Conservation (phyloP, 768 basidiomycete species). For the Cystobasidium tubakii region DNA sequence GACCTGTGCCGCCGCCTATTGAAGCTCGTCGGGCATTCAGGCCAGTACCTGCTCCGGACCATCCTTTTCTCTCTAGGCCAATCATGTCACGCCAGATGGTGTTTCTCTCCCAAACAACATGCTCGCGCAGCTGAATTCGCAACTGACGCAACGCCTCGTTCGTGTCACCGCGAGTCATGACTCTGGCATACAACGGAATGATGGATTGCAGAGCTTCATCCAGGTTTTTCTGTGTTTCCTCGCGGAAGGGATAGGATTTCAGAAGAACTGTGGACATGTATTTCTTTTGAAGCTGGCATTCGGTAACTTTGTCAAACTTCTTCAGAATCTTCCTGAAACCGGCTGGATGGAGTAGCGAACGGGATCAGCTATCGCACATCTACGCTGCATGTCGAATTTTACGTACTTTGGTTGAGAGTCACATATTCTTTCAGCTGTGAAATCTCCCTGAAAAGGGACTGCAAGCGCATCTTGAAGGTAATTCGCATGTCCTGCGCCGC, state of each 20-base stretch:
- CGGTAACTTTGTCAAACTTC: conserved; percentile 90
- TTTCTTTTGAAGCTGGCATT: conserved; percentile 54
- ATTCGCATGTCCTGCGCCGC: conserved; percentile 77
- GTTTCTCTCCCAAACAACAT: conserved; percentile 90
- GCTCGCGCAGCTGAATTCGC: conserved; percentile 55
- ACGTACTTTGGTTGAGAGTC: conserved; percentile 81
- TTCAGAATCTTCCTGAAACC: not conserved
- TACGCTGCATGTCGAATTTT: conserved; percentile 62
- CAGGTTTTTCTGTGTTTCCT: conserved; percentile 60
- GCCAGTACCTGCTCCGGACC: conserved; percentile 39
- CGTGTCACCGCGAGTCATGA: conserved; percentile 69
- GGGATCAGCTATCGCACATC: conserved; percentile 74
- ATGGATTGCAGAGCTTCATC: conserved; percentile 59
- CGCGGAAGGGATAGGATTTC: conserved; percentile 62
- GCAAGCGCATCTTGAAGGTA: conserved; percentile 82
- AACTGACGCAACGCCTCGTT: conserved; percentile 71
- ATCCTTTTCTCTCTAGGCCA: conserved; percentile 51
- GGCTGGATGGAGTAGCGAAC: not conserved
- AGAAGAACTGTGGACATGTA: conserved; percentile 41
- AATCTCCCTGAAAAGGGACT: conserved; percentile 63
- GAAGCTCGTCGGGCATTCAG: conserved; percentile 7
- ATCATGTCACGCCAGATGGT: conserved; percentile 98
- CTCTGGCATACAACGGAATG: conserved; percentile 71
- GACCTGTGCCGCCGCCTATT: conserved; percentile 5
- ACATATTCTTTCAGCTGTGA: conserved; percentile 67